Evolutionary conservation across 1,139 yeast genomes (phyloP).

Genomic region (Scheffersomyces quercinus): DNA sequence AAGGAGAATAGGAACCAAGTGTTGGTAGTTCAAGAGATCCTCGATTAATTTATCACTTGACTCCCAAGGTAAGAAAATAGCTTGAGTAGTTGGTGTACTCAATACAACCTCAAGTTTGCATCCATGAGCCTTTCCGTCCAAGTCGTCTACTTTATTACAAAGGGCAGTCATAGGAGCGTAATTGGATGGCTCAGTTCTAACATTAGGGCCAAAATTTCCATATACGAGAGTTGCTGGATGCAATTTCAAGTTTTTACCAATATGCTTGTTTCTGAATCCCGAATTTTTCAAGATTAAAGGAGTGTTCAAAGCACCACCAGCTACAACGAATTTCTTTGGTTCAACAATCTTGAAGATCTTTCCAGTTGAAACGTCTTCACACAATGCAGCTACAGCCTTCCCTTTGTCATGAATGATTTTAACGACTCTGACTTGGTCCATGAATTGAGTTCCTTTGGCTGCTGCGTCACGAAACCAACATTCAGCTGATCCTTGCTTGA

Average conservation of each 20-base stretch:
- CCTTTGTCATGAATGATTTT: conserved; percentile 43
- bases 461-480: conserved; percentile 57
- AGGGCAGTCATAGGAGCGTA: conserved; percentile 56
- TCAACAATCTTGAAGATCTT: conserved; percentile 39
- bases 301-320: conserved; percentile 55
- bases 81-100: conserved; percentile 46
- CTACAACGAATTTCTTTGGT: conserved; percentile 47
- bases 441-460: conserved; percentile 48
- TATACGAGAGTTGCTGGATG: conserved; percentile 50
- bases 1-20: conserved; percentile 43
- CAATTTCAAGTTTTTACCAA: conserved; percentile 54
- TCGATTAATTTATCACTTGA: conserved; percentile 35
- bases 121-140: conserved; percentile 60
- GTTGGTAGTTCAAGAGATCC: conserved; percentile 40
- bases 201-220: conserved; percentile 45
- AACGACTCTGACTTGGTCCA: conserved; percentile 49
- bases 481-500: conserved; percentile 54
- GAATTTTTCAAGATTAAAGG: conserved; percentile 53
- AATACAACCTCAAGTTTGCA: conserved; percentile 54
- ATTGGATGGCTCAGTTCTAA: conserved; percentile 35
- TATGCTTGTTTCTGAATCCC: conserved; percentile 53
- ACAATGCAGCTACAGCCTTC: conserved; percentile 46
- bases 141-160: conserved; percentile 48
- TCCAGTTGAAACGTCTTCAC: conserved; percentile 32
- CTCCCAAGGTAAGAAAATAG: conserved; percentile 47